phyloP scores from a whole-genome alignment of 2,329 filamentous ascomycete species.

The Daldinia eschscholtzii region DNA sequence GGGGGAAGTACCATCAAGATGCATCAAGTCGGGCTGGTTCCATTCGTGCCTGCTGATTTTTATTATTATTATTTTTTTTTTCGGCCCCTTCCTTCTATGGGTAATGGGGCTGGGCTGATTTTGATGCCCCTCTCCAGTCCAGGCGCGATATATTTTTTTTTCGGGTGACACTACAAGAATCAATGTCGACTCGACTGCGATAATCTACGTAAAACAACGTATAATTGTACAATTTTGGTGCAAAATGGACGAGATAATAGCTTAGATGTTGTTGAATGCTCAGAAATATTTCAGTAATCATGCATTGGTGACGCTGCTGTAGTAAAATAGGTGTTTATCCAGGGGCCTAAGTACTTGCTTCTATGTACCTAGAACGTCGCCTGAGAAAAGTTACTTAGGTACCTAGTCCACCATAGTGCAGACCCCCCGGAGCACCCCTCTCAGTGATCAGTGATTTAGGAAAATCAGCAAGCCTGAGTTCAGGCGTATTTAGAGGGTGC shows the following conservation, averaged over 20 bases:
- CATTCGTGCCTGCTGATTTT: constrained; percentile 40
- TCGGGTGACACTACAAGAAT: constrained; percentile 40
- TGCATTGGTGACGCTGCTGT: constrained; percentile 10
- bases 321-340: constrained; percentile 24
- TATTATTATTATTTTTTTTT: constrained; percentile 32
- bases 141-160: constrained; percentile 34
- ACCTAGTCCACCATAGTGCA: constrained; percentile 38
- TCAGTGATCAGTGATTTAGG: constrained; percentile 47
- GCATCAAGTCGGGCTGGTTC: constrained; percentile 42
- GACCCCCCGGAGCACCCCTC: constrained; percentile 37
- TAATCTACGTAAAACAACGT: constrained; percentile 10
- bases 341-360: constrained; percentile 22
- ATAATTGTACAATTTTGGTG: constrained; percentile 10
- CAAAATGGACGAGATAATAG: constrained; percentile 19
- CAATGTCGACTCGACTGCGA: constrained; percentile 27
- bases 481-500: constrained; percentile 49
- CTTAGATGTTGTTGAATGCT: neutral
- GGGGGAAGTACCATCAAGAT: constrained; percentile 34
- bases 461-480: constrained; percentile 48
- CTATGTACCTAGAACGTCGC: constrained; percentile 15
- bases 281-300: constrained; percentile 10
- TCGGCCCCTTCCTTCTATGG: constrained; percentile 37
- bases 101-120: constrained; percentile 41
- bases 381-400: constrained; percentile 18
- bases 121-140: constrained; percentile 20